Base-by-base conservation (phyloP, 441 rosid genomes). In the Pelargonium cotyledonis region DNA sequence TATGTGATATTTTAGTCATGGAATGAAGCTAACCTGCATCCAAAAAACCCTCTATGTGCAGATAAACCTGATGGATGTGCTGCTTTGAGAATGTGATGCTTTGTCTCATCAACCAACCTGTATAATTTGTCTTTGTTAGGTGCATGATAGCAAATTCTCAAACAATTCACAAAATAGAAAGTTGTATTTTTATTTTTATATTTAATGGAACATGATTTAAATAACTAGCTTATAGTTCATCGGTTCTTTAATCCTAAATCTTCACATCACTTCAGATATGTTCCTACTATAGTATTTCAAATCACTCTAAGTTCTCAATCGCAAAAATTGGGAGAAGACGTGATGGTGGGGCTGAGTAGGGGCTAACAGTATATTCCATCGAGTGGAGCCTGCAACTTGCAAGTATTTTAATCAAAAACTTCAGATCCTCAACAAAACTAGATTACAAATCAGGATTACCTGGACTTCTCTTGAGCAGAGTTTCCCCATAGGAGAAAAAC, bases 21-120 rank as follows among this genome's bases (percentile, higher is more conserved):
- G 41, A 74, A 57, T 9, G 40, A 70, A 76, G 73, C 82, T 75
- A 73, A 91, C 97, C 96, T 87, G 96, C 99, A 94, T 74, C 94
- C 90, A 73, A 94, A 94, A 85, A 89, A 94, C 78, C 99, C 99
- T 80, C 86, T 82, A 65, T 91, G 77, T 71, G 99, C 99, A 41
- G 99, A 94, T 81, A 94, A 86, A 75, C 99, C 99, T 76, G 99
- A 94, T 49, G 99, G 99, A 85, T 94, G 99, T 21, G 99, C 99
- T 66, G 99, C 91, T 81, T 88, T 90, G 77, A 91, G 92, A 71
- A 91, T 84, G 75, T 88, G 87, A 85, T 94, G 97, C 76, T 84
- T 94, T 72, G 77, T 81, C 80, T 77, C 89, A 79, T 91, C 92
- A 74, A 94, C 90, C 79, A 91, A 84, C 85, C 99, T 94, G 87